These are phyloP conservation scores for Backusella sp. DNA, from an alignment of 192 early-diverging fungal species.

Conservation along the genomic window DNA sequence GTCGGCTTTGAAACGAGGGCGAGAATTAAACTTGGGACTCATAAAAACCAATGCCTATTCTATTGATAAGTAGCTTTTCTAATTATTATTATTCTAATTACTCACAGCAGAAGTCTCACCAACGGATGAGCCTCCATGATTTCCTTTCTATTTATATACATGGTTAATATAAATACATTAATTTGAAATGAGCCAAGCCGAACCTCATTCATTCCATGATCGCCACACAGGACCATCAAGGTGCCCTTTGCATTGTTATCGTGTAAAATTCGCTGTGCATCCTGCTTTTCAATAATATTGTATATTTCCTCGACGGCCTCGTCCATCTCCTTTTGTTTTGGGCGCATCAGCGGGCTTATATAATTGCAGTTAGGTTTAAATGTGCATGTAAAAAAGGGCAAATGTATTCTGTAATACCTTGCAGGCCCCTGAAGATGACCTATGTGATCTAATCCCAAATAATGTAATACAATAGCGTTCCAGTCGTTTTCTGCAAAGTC, in stretches of 20 bases:
- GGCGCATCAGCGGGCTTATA: conserved; percentile 62
- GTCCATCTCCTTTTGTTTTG: conserved; percentile 82
- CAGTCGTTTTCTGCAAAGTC: conserved; percentile 58
- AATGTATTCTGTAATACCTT: conserved; percentile 19
- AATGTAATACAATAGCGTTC: conserved; percentile 76
- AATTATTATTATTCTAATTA: neutral
- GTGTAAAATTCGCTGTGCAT: conserved; percentile 36
- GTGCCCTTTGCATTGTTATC: conserved; percentile 52
- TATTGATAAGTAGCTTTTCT: neutral
- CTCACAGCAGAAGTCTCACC: conserved; percentile 54
- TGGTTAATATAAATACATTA: neutral
- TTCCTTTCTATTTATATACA: conserved; percentile 42
- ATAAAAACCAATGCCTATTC: conserved; percentile 45
- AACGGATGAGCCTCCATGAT: conserved; percentile 56
- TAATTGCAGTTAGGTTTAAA: neutral
- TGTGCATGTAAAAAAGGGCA: neutral
- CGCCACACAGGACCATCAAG: conserved; percentile 75
- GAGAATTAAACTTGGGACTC: conserved; percentile 42
- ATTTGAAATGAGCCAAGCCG: conserved; percentile 1
- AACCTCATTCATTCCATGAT: conserved; percentile 84
- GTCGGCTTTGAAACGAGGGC: conserved; percentile 18
- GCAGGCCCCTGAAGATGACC: conserved; percentile 71
- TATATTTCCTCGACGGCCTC: conserved; percentile 57
- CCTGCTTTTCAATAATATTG: conserved; percentile 42
- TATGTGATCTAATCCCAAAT: conserved; percentile 82